Percentiles rank a stretch among this genome's conserved stretches.
These are phyloP conservation scores for Aspergillus felis DNA, from an alignment of 2,329 filamentous ascomycete genomes.

Conservation along the genomic window DNA sequence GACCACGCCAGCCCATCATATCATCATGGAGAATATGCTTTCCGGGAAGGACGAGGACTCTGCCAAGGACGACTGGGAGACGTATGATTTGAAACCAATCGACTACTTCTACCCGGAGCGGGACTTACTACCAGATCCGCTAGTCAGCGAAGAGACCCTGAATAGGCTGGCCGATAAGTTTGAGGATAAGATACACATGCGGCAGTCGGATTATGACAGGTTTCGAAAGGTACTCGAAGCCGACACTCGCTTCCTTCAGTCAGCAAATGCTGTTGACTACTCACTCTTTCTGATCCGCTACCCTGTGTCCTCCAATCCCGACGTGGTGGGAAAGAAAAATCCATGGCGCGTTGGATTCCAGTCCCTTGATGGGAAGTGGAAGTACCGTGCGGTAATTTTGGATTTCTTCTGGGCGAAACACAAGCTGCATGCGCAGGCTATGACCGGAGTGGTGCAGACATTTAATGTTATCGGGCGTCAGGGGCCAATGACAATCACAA, in stretches of 20 bases:
- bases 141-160: slow-evolving; percentile 63
- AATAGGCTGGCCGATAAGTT: slow-evolving; percentile 65
- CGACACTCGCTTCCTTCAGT: slow-evolving; percentile 62
- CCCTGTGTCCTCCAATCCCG: slow-evolving; percentile 36
- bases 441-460: slow-evolving; percentile 62
- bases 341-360: slow-evolving; percentile 61
- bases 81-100: slow-evolving; percentile 69
- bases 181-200: slow-evolving; percentile 60
- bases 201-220: slow-evolving; percentile 50
- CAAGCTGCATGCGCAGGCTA: slow-evolving; percentile 60
- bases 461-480: slow-evolving; percentile 62
- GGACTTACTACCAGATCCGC: slow-evolving; percentile 61
- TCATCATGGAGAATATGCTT: slow-evolving; percentile 74
- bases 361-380: slow-evolving; percentile 61
- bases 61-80: slow-evolving; percentile 57
- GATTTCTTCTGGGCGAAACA: slow-evolving; percentile 80
- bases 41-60: slow-evolving; percentile 53
- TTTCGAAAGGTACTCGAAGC: slow-evolving; percentile 54
- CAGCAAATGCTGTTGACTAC: slow-evolving; percentile 68
- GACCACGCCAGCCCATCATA: slow-evolving; percentile 64
- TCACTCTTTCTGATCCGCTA: slow-evolving; percentile 67
- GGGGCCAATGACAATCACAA: slow-evolving; percentile 72
- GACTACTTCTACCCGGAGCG: slow-evolving; percentile 74
- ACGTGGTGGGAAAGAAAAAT: slow-evolving; percentile 28
- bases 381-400: slow-evolving; percentile 64